phyloP scores from a whole-genome alignment of 768 basidiomycete species.

The Tricholoma matsutake region DNA sequence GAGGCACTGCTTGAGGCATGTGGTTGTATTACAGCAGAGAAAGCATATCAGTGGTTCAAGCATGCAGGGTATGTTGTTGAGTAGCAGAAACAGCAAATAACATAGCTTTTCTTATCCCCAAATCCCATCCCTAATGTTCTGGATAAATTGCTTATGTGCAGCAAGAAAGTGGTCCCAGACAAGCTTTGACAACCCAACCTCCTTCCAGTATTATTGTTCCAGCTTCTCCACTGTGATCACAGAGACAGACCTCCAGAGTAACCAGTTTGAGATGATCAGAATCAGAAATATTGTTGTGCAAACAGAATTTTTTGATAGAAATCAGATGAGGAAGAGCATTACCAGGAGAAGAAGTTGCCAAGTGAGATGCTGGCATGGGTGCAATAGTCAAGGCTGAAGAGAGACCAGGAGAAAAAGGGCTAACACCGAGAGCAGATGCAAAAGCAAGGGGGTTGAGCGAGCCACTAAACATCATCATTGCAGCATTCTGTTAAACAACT shows the following conservation, averaged over 20 bases:
- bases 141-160: neutral
- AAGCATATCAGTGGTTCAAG: constrained; percentile 14
- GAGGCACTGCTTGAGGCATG: constrained; percentile 15
- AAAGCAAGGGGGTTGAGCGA: neutral
- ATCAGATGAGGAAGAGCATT: neutral
- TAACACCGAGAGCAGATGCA: neutral
- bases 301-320: constrained; percentile 5
- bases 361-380: neutral
- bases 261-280: neutral
- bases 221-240: neutral
- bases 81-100: too few species aligned
- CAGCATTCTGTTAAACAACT: neutral
- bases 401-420: neutral
- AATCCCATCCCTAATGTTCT: neutral
- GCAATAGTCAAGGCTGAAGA: neutral
- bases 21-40: constrained; percentile 14
- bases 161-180: neutral
- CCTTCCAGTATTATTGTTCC: constrained; percentile 1
- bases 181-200: constrained; percentile 1
- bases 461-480: neutral
- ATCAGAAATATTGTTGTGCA: neutral
- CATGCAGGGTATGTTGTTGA: constrained; percentile 18
- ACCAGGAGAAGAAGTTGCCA: neutral
- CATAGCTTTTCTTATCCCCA: too few species aligned
- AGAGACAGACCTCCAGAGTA: neutral